Percentiles rank a stretch among this genome's conserved stretches.
Conservation (phyloP, 177 flowering plant species). For the Vitis hybrid region DNA sequence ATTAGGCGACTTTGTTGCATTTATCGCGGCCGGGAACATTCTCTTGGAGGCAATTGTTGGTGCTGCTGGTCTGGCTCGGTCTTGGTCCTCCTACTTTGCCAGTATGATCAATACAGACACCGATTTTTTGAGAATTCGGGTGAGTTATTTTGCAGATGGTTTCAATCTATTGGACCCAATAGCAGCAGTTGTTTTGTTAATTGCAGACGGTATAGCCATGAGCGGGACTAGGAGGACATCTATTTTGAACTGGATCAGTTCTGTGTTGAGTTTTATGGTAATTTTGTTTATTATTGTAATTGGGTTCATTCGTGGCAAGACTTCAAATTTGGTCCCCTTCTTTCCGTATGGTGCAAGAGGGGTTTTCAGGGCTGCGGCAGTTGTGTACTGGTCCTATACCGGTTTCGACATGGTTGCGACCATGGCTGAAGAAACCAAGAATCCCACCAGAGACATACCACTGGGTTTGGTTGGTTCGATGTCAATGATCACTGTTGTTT, state of each 20-base stretch:
- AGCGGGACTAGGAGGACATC: slow-evolving; percentile 58
- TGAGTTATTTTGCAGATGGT: slow-evolving; percentile 34
- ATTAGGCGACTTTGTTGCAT: slow-evolving; percentile 74
- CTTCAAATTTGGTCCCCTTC: slow-evolving; percentile 54
- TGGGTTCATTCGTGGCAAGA: slow-evolving; percentile 49
- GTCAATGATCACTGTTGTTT: slow-evolving; percentile 46
- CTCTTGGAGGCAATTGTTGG: slow-evolving; percentile 72
- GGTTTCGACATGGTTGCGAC: slow-evolving; percentile 90
- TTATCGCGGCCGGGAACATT: slow-evolving; percentile 74
- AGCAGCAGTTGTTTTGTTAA: slow-evolving; percentile 44
- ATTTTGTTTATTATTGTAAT: slow-evolving; percentile 53
- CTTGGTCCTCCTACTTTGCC: slow-evolving; percentile 14
- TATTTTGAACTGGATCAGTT: slow-evolving; percentile 48
- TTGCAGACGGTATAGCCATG: slow-evolving; percentile 48
- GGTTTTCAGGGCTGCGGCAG: slow-evolving; percentile 63
- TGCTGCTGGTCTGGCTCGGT: slow-evolving; percentile 59
- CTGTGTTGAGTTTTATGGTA: slow-evolving; percentile 33
- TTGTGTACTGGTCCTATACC: slow-evolving; percentile 83
- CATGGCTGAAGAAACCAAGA: slow-evolving; percentile 76
- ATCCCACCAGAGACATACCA: slow-evolving; percentile 72
- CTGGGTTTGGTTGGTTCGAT: slow-evolving; percentile 60
- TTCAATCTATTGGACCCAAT: slow-evolving; percentile 70
- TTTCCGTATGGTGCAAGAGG: slow-evolving; percentile 63
- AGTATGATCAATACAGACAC: slow-evolving; percentile 46
- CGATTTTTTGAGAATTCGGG: slow-evolving; percentile 48